These are phyloP conservation scores for Phytophthora sojae DNA, from an alignment of 352 stramenopile species.

Conservation along the genomic window DNA sequence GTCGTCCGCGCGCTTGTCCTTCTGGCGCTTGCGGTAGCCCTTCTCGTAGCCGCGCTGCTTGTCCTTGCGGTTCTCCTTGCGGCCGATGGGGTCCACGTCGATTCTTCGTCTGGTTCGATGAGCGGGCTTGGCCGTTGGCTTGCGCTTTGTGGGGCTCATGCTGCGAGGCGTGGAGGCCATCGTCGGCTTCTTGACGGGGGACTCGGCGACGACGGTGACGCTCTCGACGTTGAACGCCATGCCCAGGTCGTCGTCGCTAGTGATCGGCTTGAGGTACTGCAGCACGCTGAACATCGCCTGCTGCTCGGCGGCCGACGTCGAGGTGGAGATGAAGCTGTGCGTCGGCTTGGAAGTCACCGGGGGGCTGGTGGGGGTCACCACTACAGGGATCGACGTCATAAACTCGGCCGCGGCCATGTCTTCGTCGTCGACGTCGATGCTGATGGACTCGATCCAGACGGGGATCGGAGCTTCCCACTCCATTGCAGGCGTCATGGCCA, in stretches of 20 bases:
- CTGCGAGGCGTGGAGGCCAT: background rate
- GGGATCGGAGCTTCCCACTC: conserved; percentile 38
- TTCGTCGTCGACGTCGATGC: conserved; percentile 39
- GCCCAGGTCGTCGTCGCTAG: background rate
- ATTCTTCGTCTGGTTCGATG: conserved; percentile 18
- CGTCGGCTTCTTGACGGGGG: conserved; percentile 12
- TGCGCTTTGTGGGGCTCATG: conserved; percentile 22
- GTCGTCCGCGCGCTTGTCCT: conserved; percentile 16
- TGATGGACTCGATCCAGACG: conserved; percentile 40
- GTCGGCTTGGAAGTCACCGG: background rate
- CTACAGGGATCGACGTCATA: conserved; percentile 5
- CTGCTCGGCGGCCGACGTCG: conserved; percentile 1
- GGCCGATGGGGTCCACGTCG: conserved; percentile 14
- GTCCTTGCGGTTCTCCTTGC: conserved; percentile 36
- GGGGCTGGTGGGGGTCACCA: conserved; percentile 7
- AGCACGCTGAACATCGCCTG: conserved; percentile 1
- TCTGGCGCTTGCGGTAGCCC: conserved; percentile 36
- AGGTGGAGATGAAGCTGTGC: conserved; percentile 12
- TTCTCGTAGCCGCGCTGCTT: conserved; percentile 51
- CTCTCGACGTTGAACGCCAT: conserved; percentile 9
- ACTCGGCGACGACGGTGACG: conserved; percentile 5
- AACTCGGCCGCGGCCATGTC: conserved; percentile 13
- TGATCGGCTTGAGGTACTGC: conserved; percentile 4
- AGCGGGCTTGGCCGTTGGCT: conserved; percentile 18
- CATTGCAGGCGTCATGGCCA: conserved; percentile 8